A percentile compares a stretch with the other conserved stretches of the same genome.
phyloP scores from a whole-genome alignment of 192 early-diverging fungal species.

The Jimgerdemannia lactiflua region DNA sequence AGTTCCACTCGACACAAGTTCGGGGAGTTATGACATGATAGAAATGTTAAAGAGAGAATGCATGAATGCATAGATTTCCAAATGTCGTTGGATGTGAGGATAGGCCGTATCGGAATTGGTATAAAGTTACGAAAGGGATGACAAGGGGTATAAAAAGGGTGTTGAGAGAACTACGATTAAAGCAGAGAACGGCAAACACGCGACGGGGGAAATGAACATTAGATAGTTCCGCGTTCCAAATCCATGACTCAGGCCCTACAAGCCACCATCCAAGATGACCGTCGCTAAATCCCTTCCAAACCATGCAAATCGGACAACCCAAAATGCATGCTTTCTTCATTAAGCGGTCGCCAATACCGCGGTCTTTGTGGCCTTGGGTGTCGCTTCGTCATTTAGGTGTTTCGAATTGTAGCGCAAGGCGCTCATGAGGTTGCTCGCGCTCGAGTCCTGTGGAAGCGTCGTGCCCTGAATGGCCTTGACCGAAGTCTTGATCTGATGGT shows the following conservation, averaged over 20 bases:
- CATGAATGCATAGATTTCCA: too few species aligned
- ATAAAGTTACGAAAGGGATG: not conserved
- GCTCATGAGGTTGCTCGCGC: conserved; percentile 61
- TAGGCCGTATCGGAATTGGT: too few species aligned
- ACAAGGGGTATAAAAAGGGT: conserved; percentile 4
- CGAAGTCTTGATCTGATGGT: conserved; percentile 40
- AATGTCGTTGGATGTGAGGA: too few species aligned
- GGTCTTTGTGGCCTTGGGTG: conserved; percentile 65
- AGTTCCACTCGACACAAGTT: too few species aligned
- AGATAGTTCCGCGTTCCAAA: too few species aligned
- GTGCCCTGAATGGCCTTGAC: conserved; percentile 71
- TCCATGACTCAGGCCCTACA: too few species aligned
- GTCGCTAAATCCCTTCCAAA: too few species aligned
- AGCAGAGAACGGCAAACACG: not conserved
- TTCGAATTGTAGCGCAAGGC: conserved; percentile 74
- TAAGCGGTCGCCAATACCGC: conserved; percentile 31
- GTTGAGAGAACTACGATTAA: not conserved
- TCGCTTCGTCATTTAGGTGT: conserved; percentile 77
- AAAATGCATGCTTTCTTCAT: not conserved
- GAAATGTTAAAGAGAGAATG: not conserved
- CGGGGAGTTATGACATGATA: too few species aligned
- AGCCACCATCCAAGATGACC: too few species aligned
- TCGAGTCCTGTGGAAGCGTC: conserved; percentile 25
- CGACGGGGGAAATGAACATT: not conserved
- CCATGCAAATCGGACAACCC: too few species aligned